Evolutionary conservation across 192 early-diverging fungal species (phyloP).

Genomic region (Podila epigama): DNA sequence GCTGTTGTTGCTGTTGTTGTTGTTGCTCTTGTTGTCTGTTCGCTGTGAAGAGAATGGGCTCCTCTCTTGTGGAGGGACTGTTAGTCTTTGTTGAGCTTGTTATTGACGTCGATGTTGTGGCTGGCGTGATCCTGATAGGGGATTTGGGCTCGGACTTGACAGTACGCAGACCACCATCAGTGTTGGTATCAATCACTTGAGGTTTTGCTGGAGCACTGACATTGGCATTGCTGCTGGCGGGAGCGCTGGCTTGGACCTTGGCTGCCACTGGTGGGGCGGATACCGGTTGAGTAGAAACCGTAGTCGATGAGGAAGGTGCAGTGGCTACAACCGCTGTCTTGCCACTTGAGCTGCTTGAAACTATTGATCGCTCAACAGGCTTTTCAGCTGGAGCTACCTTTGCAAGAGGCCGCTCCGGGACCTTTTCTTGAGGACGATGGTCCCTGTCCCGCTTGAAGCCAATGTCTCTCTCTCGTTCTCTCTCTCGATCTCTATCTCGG

Average conservation of each 20-base stretch:
- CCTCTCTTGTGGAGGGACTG: neutral
- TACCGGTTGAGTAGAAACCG: neutral
- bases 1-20: constrained; percentile 21
- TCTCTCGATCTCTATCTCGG: constrained; percentile 1
- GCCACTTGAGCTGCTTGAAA: neutral
- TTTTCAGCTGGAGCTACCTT: neutral
- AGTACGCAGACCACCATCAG: neutral
- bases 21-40: constrained; percentile 14
- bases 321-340: too few relatives aligned
- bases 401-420: neutral
- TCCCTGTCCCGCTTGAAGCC: neutral
- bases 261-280: neutral
- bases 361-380: neutral
- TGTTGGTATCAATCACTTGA: neutral
- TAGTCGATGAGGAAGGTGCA: neutral
- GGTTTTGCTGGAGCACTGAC: neutral
- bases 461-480: neutral
- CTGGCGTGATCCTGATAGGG: neutral
- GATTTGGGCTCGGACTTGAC: neutral
- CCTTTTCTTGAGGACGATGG: neutral
- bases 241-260: neutral
- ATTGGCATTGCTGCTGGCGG: neutral
- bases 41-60: constrained; percentile 31
- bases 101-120: too few relatives aligned
- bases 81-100: too few relatives aligned